Evolutionary conservation across 2,329 filamentous ascomycete species (phyloP).

Genomic region (Venturia oleaginea): DNA sequence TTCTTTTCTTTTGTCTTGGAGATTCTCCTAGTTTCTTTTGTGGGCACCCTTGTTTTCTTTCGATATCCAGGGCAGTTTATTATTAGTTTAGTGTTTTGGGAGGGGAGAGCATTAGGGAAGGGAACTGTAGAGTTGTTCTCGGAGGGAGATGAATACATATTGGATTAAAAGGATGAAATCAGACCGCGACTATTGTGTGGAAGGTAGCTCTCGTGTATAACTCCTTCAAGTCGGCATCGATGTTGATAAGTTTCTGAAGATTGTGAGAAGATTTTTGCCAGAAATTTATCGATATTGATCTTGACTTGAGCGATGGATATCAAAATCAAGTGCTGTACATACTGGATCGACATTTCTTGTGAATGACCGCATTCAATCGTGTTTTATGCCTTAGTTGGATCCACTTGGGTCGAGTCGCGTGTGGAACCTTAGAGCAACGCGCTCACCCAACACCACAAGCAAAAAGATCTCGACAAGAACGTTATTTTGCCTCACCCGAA

Average conservation of each 20-base stretch:
- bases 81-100: slow-evolving; percentile 1
- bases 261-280: no score
- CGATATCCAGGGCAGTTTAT: slow-evolving; percentile 8
- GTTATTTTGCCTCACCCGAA: not conserved
- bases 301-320: no score
- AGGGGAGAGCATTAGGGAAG: not conserved
- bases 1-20: slow-evolving; percentile 6
- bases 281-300: no score
- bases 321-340: no score
- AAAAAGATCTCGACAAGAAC: not conserved
- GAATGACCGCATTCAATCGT: not conserved
- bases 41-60: not conserved
- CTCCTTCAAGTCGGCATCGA: no score
- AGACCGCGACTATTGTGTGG: not conserved
- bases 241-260: no score
- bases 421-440: not conserved
- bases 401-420: not conserved
- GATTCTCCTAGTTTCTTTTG: slow-evolving; percentile 2
- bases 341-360: no score
- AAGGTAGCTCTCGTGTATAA: no score
- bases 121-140: not conserved
- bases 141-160: not conserved
- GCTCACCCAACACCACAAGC: not conserved
- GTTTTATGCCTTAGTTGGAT: not conserved
- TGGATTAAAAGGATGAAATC: not conserved